Conservation (phyloP, 441 rosid species). For the Kokia cookei region DNA sequence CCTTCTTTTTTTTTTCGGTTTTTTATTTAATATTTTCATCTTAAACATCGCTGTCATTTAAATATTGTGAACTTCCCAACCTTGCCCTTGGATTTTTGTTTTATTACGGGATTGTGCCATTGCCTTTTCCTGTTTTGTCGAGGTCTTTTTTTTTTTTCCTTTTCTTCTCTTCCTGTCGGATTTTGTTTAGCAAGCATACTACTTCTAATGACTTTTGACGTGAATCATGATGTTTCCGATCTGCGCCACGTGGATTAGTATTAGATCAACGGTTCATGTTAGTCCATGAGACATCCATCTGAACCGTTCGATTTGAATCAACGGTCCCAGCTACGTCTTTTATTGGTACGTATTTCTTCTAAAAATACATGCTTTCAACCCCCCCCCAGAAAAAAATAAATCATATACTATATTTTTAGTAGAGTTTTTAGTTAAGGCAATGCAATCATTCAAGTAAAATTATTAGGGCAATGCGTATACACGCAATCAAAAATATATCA, state of each 20-base stretch:
- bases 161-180: background rate
- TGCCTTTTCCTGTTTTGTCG: background rate
- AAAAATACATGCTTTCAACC: too few species aligned
- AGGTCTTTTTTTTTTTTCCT: background rate
- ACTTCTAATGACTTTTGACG: background rate
- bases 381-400: too few species aligned
- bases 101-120: slow-evolving; percentile 11
- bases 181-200: background rate
- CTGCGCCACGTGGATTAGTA: background rate
- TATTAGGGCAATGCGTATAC: too few species aligned
- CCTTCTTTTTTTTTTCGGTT: background rate
- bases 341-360: background rate
- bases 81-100: slow-evolving; percentile 10
- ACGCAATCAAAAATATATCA: too few species aligned
- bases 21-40: background rate
- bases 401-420: too few species aligned
- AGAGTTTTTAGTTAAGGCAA: too few species aligned
- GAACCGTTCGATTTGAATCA: background rate
- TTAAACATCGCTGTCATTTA: slow-evolving; percentile 31
- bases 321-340: background rate
- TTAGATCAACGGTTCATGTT: background rate
- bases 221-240: background rate
- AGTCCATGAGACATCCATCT: too few species aligned
- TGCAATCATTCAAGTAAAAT: too few species aligned
- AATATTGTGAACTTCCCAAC: slow-evolving; percentile 11